phyloP scores from a whole-genome alignment of 1,284 basidiomycete species.

The Neolentinus lepideus region DNA sequence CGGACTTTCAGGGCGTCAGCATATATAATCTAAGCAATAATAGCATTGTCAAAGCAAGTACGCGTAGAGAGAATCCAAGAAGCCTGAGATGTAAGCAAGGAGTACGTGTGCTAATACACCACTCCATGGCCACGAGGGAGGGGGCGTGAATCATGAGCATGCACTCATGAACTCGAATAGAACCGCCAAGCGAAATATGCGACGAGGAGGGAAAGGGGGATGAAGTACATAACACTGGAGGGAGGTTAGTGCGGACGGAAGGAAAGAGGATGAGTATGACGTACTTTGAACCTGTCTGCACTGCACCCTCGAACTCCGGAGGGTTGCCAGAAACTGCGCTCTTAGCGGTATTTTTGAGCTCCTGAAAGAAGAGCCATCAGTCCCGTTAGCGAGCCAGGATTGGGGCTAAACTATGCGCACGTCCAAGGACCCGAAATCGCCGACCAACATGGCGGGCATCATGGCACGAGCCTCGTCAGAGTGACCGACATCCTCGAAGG shows the following conservation, averaged over 20 bases:
- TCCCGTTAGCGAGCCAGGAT: no score
- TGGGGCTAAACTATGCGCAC: no score
- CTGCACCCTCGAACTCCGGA: conserved; percentile 39
- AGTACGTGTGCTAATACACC: neutral
- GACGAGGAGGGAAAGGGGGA: conserved; percentile 67
- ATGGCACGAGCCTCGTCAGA: conserved; percentile 96
- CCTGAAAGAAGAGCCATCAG: no score
- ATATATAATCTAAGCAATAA: neutral
- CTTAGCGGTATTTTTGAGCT: conserved; percentile 37
- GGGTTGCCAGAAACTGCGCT: conserved; percentile 14
- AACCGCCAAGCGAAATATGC: conserved; percentile 81
- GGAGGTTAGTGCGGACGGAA: conserved; percentile 8
- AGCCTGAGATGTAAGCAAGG: neutral
- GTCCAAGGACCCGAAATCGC: conserved; percentile 66
- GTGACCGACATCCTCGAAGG: conserved; percentile 99
- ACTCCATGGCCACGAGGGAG: neutral
- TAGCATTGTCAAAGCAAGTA: neutral
- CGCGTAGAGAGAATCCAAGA: neutral
- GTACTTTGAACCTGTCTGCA: conserved; percentile 67
- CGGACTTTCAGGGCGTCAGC: neutral
- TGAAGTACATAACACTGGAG: conserved; percentile 67
- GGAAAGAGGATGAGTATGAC: conserved; percentile 16
- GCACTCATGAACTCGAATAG: conserved; percentile 9
- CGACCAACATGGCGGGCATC: conserved; percentile 71
- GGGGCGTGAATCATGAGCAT: neutral